Percentiles rank a stretch among this genome's conserved stretches.
These are phyloP conservation scores for Helenozyma rhizophorensis DNA, from an alignment of 805 yeast species.

Conservation along the genomic window DNA sequence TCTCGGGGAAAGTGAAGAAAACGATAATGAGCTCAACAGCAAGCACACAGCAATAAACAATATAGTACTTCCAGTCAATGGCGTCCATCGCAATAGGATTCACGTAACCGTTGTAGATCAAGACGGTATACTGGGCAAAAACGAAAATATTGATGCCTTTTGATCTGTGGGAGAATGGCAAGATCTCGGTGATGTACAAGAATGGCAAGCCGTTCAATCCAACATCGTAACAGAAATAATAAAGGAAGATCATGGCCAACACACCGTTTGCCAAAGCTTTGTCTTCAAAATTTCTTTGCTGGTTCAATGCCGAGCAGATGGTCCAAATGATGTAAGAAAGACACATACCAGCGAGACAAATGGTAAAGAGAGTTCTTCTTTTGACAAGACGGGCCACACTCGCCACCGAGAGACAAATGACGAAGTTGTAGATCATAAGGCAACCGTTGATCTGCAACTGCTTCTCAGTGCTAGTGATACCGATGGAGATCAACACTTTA, in stretches of 20 bases:
- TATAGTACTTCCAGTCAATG: slow-evolving; percentile 41
- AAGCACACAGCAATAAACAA: slow-evolving; percentile 32
- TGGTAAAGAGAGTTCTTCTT: slow-evolving; percentile 34
- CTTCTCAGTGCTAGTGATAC: slow-evolving; percentile 36
- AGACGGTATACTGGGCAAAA: slow-evolving; percentile 16
- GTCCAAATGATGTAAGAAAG: slow-evolving; percentile 42
- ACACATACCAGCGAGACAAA: slow-evolving; percentile 34
- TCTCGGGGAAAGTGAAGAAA: slow-evolving; percentile 38
- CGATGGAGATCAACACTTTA: slow-evolving; percentile 48
- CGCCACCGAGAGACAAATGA: slow-evolving; percentile 20
- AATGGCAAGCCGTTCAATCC: slow-evolving; percentile 44
- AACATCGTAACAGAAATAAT: slow-evolving; percentile 37
- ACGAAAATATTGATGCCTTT: slow-evolving; percentile 35
- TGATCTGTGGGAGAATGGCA: slow-evolving; percentile 37
- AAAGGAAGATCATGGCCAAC: slow-evolving; percentile 48
- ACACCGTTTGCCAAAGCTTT: slow-evolving; percentile 42
- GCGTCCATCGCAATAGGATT: slow-evolving; percentile 36
- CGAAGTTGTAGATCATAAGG: slow-evolving; percentile 29
- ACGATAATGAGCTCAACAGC: slow-evolving; percentile 26
- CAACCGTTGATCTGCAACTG: slow-evolving; percentile 51
- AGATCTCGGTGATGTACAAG: slow-evolving; percentile 42
- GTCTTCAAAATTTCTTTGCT: slow-evolving; percentile 36
- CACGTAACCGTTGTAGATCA: slow-evolving; percentile 21
- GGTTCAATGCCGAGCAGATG: slow-evolving; percentile 40
- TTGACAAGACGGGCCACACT: slow-evolving; percentile 21